These are phyloP conservation scores for Umbilicaria muhlenbergii DNA, from an alignment of 495 filamentous ascomycete genomes.

Conservation along the genomic window DNA sequence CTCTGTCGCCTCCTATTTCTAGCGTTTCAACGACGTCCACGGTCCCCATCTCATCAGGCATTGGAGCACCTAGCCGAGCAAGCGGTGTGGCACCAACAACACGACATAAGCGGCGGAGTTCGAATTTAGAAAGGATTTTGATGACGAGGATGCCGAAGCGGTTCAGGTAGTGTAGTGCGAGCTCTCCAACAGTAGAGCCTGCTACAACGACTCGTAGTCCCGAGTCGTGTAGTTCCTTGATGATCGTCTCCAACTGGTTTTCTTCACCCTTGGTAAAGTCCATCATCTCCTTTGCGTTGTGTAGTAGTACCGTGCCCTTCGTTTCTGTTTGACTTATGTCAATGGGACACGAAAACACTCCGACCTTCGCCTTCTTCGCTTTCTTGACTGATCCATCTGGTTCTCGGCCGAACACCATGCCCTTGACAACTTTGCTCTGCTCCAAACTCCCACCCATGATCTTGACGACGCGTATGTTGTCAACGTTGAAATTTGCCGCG, in stretches of 20 bases:
- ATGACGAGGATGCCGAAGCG: conserved; percentile 89
- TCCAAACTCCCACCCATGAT: conserved; percentile 96
- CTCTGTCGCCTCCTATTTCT: conserved; percentile 96
- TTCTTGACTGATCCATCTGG: conserved; percentile 84
- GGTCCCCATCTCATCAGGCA: conserved; percentile 98
- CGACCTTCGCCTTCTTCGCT: conserved; percentile 84
- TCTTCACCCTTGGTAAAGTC: conserved; percentile 98
- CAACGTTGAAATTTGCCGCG: conserved; percentile 96
- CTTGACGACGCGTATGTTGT: conserved; percentile 98
- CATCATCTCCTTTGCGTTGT: conserved; percentile 97
- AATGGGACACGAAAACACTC: conserved; percentile 90
- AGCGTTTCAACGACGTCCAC: conserved; percentile 94
- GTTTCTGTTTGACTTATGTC: conserved; percentile 96
- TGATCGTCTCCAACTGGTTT: conserved; percentile 66
- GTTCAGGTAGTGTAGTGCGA: conserved; percentile 96
- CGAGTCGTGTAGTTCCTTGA: conserved; percentile 93
- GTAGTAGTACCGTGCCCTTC: conserved; percentile 96
- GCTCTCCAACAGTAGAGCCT: conserved; percentile 81
- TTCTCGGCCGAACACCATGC: conserved; percentile 94
- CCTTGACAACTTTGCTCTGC: conserved; percentile 87
- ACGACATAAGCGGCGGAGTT: conserved; percentile 81
- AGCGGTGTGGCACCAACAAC: conserved; percentile 94
- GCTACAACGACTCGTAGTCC: conserved; percentile 84
- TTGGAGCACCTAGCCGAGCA: conserved; percentile 87
- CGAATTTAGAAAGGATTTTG: conserved; percentile 97